Conservation (phyloP, 768 basidiomycete genomes). For the Leccinum sublutescens region DNA sequence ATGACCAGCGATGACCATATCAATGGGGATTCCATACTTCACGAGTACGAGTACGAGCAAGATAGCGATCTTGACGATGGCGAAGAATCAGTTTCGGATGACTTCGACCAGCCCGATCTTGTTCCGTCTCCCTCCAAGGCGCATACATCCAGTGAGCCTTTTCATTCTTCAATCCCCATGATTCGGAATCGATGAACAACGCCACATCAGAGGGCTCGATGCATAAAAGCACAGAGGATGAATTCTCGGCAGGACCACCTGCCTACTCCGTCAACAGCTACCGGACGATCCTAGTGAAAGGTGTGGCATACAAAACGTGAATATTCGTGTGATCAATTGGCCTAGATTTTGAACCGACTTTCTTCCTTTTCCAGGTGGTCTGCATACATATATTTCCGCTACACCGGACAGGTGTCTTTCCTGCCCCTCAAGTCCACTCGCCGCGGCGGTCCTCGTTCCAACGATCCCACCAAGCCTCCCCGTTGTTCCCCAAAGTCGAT, state of each 20-base stretch:
- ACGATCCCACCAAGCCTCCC: not conserved
- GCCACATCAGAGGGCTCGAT: not conserved
- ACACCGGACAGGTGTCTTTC: constrained; percentile 31
- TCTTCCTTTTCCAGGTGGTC: constrained; percentile 18
- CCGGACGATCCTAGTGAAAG: constrained; percentile 30
- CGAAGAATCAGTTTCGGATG: not conserved
- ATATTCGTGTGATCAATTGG: not conserved
- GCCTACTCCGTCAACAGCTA: constrained; percentile 22
- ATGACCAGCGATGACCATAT: constrained; percentile 25
- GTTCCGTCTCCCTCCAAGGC: constrained; percentile 5
- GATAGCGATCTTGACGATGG: constrained; percentile 34
- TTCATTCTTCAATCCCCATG: not conserved
- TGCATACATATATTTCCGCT: constrained; percentile 31
- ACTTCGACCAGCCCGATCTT: too few species aligned
- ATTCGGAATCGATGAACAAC: not conserved
- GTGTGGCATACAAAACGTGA: constrained; percentile 29
- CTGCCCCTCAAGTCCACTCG: constrained; percentile 22
- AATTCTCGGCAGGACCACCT: constrained; percentile 9
- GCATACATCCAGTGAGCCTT: constrained; percentile 8
- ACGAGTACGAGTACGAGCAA: constrained; percentile 28
- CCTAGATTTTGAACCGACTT: not conserved
- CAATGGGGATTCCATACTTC: constrained; percentile 19
- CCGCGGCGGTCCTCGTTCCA: not conserved
- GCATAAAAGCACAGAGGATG: not conserved
- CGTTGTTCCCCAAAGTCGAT: constrained; percentile 38